Percentiles rank a stretch among this genome's conserved stretches.
phyloP scores from a whole-genome alignment of 2,329 filamentous ascomycete genomes.

The Scedosporium minutisporum region DNA sequence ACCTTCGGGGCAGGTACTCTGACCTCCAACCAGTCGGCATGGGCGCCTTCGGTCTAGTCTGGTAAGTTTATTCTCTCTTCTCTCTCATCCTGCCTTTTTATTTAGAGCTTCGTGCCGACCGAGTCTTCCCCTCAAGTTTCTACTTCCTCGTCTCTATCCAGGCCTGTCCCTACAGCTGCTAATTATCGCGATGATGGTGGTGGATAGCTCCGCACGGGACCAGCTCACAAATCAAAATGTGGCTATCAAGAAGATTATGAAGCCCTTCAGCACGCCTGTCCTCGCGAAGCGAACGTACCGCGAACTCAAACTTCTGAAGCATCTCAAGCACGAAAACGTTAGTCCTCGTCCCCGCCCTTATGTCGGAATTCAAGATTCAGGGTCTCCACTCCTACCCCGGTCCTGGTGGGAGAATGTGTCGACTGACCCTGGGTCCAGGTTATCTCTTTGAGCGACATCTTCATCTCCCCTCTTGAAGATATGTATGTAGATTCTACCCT shows the following conservation, averaged over 20 bases:
- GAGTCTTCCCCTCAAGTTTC: background rate
- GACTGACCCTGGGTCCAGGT: slow-evolving; percentile 46
- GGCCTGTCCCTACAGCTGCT: background rate
- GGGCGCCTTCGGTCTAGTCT: slow-evolving; percentile 97
- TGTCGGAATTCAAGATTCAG: background rate
- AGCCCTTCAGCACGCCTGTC: slow-evolving; percentile 98
- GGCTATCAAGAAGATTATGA: slow-evolving; percentile 99
- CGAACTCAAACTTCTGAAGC: slow-evolving; percentile 94
- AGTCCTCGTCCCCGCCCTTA: slow-evolving; percentile 12
- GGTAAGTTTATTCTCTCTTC: slow-evolving; percentile 46
- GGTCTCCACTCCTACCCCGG: background rate
- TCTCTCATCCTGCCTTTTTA: slow-evolving; percentile 3
- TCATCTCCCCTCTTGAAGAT: slow-evolving; percentile 97
- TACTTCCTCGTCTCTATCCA: background rate
- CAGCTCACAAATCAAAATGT: slow-evolving; percentile 96
- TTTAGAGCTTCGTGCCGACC: background rate
- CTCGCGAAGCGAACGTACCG: slow-evolving; percentile 96
- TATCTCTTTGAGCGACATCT: slow-evolving; percentile 97
- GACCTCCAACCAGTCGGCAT: slow-evolving; percentile 98
- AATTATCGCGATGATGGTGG: background rate
- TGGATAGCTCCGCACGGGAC: slow-evolving; percentile 78
- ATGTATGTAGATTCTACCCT: slow-evolving; percentile 54
- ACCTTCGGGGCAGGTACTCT: slow-evolving; percentile 63
- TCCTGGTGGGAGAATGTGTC: background rate
- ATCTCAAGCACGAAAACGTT: slow-evolving; percentile 94